Conservation (phyloP, 2,329 filamentous ascomycete genomes). For the Diaporthe nobilis region DNA sequence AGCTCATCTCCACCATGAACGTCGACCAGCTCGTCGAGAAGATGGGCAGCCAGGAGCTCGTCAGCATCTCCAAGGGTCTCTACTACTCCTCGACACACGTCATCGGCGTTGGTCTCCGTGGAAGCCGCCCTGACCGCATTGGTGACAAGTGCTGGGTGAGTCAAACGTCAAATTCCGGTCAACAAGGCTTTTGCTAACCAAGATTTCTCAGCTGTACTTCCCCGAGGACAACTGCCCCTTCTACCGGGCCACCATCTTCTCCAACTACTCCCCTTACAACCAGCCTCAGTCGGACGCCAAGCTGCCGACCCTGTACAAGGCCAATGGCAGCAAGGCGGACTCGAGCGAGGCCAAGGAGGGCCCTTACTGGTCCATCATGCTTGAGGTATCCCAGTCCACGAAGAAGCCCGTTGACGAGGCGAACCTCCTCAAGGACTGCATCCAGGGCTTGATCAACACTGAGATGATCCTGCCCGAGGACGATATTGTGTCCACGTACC, state of each 20-base stretch:
- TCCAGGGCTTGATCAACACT: slow-evolving; percentile 97
- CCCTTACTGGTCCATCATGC: slow-evolving; percentile 99
- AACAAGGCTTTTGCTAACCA: slow-evolving; percentile 46
- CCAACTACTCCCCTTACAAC: slow-evolving; percentile 99
- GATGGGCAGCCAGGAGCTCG: slow-evolving; percentile 89
- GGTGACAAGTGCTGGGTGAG: slow-evolving; percentile 98
- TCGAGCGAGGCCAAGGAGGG: slow-evolving; percentile 83
- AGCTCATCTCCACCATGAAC: slow-evolving; percentile 96
- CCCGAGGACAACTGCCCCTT: slow-evolving; percentile 99
- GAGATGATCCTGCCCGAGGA: slow-evolving; percentile 93
- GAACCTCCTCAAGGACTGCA: slow-evolving; percentile 89
- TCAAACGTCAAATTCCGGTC: no score
- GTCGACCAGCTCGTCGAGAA: slow-evolving; percentile 89
- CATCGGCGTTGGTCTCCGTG: slow-evolving; percentile 94
- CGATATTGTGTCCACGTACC: slow-evolving; percentile 98
- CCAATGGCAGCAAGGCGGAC: slow-evolving; percentile 84
- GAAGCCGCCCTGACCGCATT: slow-evolving; percentile 91
- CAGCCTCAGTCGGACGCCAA: slow-evolving; percentile 87
- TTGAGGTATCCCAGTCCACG: slow-evolving; percentile 95
- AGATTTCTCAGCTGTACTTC: slow-evolving; percentile 83
- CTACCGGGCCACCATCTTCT: slow-evolving; percentile 99
- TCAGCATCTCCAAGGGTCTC: slow-evolving; percentile 87
- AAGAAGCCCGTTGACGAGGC: slow-evolving; percentile 94
- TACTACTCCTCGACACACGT: slow-evolving; percentile 99
- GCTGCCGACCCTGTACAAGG: slow-evolving; percentile 88